Conservation (phyloP, 2,329 filamentous ascomycete genomes). For the Ampelomyces quisqualis region DNA sequence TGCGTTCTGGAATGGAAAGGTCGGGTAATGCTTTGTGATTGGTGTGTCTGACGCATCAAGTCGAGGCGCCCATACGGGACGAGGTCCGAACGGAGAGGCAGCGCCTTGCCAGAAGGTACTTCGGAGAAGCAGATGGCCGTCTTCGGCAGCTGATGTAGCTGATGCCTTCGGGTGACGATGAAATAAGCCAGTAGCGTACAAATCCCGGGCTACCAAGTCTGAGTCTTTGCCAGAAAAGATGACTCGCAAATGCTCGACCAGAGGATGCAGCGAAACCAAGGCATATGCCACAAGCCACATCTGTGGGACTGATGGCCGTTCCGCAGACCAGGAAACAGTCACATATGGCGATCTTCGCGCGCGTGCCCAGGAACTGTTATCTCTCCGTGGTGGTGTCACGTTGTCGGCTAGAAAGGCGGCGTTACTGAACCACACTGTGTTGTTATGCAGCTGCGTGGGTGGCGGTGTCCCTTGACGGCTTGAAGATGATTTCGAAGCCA, state of each 20-base stretch:
- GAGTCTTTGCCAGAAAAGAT: slow-evolving; percentile 43
- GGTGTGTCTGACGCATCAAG: slow-evolving; percentile 38
- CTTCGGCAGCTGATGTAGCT: slow-evolving; percentile 37
- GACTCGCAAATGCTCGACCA: slow-evolving; percentile 50
- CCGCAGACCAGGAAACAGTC: slow-evolving; percentile 46
- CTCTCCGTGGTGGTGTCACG: slow-evolving; percentile 27
- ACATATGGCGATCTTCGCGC: slow-evolving; percentile 48
- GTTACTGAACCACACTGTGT: slow-evolving; percentile 33
- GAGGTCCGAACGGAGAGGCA: slow-evolving; percentile 45
- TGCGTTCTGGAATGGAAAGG: slow-evolving; percentile 47
- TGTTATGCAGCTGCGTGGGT: slow-evolving; percentile 32
- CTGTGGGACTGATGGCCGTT: slow-evolving; percentile 48
- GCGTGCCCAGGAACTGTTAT: slow-evolving; percentile 49
- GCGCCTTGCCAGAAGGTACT: slow-evolving; percentile 52
- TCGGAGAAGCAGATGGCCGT: slow-evolving; percentile 52
- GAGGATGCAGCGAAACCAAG: slow-evolving; percentile 48
- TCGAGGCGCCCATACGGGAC: slow-evolving; percentile 44
- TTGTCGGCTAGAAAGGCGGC: slow-evolving; percentile 27
- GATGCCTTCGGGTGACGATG: slow-evolving; percentile 45
- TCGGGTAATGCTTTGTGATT: slow-evolving; percentile 46
- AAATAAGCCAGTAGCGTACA: slow-evolving; percentile 48
- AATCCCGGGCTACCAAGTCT: slow-evolving; percentile 43
- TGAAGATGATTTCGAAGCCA: slow-evolving; percentile 18
- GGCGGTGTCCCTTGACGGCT: slow-evolving; percentile 24
- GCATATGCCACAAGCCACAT: slow-evolving; percentile 52